These are phyloP conservation scores for Staphylotrichum tortipilum DNA, from an alignment of 495 filamentous ascomycete genomes.

Conservation along the genomic window DNA sequence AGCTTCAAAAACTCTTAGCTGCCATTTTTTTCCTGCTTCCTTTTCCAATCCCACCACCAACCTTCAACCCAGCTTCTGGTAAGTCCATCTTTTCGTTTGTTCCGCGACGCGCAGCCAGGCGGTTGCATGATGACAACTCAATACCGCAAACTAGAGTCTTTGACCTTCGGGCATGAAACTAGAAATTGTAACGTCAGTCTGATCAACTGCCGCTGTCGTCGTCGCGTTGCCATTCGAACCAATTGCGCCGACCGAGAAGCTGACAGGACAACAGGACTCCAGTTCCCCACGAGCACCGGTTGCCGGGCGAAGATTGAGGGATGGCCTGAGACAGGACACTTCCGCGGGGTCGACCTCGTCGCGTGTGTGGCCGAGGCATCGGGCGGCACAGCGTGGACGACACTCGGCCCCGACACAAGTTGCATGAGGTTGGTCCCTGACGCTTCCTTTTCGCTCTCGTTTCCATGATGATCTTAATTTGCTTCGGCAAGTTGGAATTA, in stretches of 20 bases:
- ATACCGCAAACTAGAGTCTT: constrained; percentile 99
- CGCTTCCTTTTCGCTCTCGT: background rate
- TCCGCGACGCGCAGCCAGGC: constrained; percentile 6
- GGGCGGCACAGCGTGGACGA: background rate
- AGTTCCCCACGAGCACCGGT: constrained; percentile 7
- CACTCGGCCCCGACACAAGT: no score
- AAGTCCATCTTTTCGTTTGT: constrained; percentile 14
- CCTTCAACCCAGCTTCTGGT: constrained; percentile 17
- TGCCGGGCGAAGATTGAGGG: background rate
- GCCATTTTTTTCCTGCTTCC: constrained; percentile 17
- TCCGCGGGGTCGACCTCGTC: background rate
- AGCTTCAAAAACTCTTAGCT: constrained; percentile 27
- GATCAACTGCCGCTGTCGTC: constrained; percentile 43
- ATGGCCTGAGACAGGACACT: background rate
- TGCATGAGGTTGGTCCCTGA: constrained; percentile 12
- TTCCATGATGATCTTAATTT: constrained; percentile 74
- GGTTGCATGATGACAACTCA: constrained; percentile 48
- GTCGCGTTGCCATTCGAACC: background rate
- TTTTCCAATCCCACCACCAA: constrained; percentile 12
- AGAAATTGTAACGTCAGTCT: constrained; percentile 97
- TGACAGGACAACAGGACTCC: constrained; percentile 9
- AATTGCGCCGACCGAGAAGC: background rate
- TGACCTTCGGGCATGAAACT: constrained; percentile 93
- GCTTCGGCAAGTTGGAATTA: constrained; percentile 98
- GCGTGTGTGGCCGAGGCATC: background rate